Evolutionary conservation across 2,329 filamentous ascomycete genomes (phyloP), one percentile per base, ranked within the genome.

Genomic region (Trichoderma koningii): DNA sequence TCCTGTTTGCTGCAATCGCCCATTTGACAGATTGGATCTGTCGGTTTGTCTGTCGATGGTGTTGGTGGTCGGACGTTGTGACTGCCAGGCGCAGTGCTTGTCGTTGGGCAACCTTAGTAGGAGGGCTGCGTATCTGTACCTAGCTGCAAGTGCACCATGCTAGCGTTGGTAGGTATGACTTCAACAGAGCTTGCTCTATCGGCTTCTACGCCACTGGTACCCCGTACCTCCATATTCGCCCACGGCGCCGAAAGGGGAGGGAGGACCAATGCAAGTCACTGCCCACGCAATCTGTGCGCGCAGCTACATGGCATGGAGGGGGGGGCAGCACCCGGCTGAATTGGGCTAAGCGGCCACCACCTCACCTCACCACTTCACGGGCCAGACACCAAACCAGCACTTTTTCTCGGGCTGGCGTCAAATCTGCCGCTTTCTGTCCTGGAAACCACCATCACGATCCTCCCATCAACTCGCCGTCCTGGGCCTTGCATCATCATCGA

Each of bases 361-460:
- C 61, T 48, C 51, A 65, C 63, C 50, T 47, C 56, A 56, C 55
- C 47, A 42, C 55, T 52, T 65, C 64, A 61, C 64, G 62, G 52
- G 64, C 64, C 64, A 48, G 56, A 38, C 34, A 38, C 34, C 34
- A 38, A 30, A 34, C 64, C 64, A 65, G 55, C 56, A 64, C 60
- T 66, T 66, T 66, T 66, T 66, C 61, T 64, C 47, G 52, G 64
- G 64, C 45, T 38, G 47, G 69, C 68, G 69, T 69, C 71, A 73
- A 74, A 74, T 74, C 71, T 73, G 73, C 61, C 38, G 55, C 53
- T 64, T 55, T 66, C 55, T 59, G 53, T 55, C 52, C 56, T 52
- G 41, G 53, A 69, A 71, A 72, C 71, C 69, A 70, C 68, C 72
- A 72, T 71, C 71, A 73, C 70, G 68, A 72, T 5, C 57, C 61